These are phyloP conservation scores for Cyberlindnera mississippiensis DNA, from an alignment of 805 yeast species.

Conservation along the genomic window DNA sequence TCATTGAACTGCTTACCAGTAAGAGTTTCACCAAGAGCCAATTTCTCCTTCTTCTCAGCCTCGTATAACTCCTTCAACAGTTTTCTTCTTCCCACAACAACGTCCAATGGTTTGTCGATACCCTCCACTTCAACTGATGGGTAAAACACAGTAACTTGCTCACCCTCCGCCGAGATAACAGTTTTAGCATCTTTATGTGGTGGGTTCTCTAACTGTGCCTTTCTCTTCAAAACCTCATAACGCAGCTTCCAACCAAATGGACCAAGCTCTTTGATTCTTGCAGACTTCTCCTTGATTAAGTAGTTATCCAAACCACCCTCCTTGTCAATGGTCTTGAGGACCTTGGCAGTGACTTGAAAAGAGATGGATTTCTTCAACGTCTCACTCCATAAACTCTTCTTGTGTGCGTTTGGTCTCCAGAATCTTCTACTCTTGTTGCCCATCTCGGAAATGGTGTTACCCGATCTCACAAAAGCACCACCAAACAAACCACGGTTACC, in stretches of 20 bases:
- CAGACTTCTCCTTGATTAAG: conserved; percentile 79
- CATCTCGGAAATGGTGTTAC: conserved; percentile 74
- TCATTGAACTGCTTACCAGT: conserved; percentile 44
- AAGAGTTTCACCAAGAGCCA: conserved; percentile 41
- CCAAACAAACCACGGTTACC: conserved; percentile 89
- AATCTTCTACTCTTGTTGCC: conserved; percentile 69
- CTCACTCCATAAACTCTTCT: conserved; percentile 80
- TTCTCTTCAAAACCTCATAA: conserved; percentile 57
- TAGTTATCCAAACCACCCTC: conserved; percentile 96
- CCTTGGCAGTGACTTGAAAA: conserved; percentile 70
- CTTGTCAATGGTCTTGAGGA: conserved; percentile 78
- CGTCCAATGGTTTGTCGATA: conserved; percentile 37
- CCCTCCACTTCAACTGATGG: conserved; percentile 37
- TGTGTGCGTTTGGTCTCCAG: conserved; percentile 81
- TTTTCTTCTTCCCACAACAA: conserved; percentile 63
- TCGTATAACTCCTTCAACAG: conserved; percentile 53
- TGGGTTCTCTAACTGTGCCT: conserved; percentile 38
- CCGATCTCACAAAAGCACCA: conserved; percentile 74
- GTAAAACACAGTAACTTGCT: conserved; percentile 43
- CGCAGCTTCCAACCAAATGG: conserved; percentile 89
- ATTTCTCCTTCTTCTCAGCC: conserved; percentile 39
- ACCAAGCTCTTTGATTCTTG: conserved; percentile 89
- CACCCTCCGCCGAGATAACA: conserved; percentile 31
- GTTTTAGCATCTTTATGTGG: conserved; percentile 35
- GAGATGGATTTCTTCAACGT: conserved; percentile 50